Evolutionary conservation across 2,329 filamentous ascomycete species (phyloP).

Genomic region (Trichoderma endophyticum): DNA sequence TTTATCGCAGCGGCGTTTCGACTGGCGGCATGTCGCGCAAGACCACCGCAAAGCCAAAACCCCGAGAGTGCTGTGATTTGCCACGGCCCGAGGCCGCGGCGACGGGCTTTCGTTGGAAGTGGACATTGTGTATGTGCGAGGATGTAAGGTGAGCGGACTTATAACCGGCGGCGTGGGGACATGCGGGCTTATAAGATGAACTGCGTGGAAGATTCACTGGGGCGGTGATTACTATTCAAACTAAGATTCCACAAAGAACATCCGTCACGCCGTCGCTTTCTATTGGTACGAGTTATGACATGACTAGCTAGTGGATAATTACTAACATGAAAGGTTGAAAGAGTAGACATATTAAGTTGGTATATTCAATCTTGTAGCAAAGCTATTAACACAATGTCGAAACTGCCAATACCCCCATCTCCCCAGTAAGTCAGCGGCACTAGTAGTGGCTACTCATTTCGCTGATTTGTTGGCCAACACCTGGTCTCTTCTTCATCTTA

Average conservation of each 20-base stretch:
- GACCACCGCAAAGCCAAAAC: slow-evolving; percentile 1
- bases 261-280: not conserved
- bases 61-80: not conserved
- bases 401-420: not conserved
- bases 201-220: not conserved
- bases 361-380: not conserved
- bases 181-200: not conserved
- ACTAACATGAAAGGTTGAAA: not conserved
- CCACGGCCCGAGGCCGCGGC: not conserved
- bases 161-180: not conserved
- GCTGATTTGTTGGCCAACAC: not conserved
- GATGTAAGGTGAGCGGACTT: not conserved
- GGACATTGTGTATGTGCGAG: not conserved
- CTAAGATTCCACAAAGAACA: not conserved
- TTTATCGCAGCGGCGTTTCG: slow-evolving; percentile 19
- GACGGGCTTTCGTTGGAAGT: not conserved
- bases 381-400: not conserved
- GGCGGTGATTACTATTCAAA: not conserved
- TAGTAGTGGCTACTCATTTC: not conserved
- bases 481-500: not conserved
- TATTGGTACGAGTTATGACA: not conserved
- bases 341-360: not conserved
- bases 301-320: not conserved
- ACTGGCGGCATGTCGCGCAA: slow-evolving; percentile 13
- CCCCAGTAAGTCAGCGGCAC: not conserved